Conservation (phyloP, 176 grass and related monocot genomes). For the Lolium multiflorum region DNA sequence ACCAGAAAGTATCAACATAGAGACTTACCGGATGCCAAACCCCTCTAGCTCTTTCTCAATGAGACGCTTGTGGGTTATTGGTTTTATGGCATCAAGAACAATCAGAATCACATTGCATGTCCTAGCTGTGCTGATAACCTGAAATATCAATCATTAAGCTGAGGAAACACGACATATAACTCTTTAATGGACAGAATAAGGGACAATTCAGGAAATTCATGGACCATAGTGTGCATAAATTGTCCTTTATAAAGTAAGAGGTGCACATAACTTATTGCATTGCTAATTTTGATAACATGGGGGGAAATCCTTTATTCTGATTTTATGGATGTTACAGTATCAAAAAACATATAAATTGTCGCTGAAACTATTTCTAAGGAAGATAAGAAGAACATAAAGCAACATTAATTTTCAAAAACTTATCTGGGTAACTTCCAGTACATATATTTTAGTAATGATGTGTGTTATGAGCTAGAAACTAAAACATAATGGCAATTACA, state of each 20-base stretch:
- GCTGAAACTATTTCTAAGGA: not conserved
- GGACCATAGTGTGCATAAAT: not conserved
- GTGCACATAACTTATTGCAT: not conserved
- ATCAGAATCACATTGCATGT: slow-evolving; percentile 99
- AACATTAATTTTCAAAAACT: slow-evolving; percentile 6
- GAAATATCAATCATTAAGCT: slow-evolving; percentile 25
- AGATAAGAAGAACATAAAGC: not conserved
- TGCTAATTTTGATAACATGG: slow-evolving; percentile 1
- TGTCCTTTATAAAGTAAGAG: not conserved
- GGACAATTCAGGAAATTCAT: not conserved
- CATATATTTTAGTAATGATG: not conserved
- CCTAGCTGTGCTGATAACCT: slow-evolving; percentile 99
- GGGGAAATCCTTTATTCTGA: not conserved
- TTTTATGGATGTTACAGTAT: not conserved
- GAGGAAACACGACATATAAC: not conserved
- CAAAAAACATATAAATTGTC: not conserved
- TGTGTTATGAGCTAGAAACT: not conserved
- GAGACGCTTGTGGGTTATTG: slow-evolving; percentile 96
- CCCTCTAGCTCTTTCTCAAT: slow-evolving; percentile 99
- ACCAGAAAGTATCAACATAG: not conserved
- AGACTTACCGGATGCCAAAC: slow-evolving; percentile 89
- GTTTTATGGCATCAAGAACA: slow-evolving; percentile 96
- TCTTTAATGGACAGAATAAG: not conserved
- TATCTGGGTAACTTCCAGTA: not conserved
- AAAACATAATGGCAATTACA: not conserved